Evolutionary conservation across 2,329 filamentous ascomycete genomes (phyloP), one percentile per base, ranked within the genome.

Genomic region (Botrytis elliptica): DNA sequence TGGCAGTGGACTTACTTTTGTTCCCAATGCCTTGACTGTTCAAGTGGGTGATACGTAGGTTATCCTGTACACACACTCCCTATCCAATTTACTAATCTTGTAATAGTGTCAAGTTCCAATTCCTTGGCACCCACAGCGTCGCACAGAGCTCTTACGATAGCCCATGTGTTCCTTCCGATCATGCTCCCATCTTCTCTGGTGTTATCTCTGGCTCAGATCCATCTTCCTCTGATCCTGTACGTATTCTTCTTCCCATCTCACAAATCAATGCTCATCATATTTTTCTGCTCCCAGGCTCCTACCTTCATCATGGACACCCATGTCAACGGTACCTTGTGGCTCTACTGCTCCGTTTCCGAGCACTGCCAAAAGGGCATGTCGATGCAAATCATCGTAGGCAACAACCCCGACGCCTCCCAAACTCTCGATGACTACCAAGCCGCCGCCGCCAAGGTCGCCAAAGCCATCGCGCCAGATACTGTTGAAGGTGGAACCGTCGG

Each of bases 101-200:
- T 10, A n/a, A 38, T 22, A 73, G 71, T 40, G 55, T 73, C 33
- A 22, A 40, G 2, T 73, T 73, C 9, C 18, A 52, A 14, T 73
- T 73, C 55, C 42, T 16, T 18, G 86, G 86, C 77, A 95, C 94
- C 85, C 93, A 95, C 86, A 94, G 92, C 71, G 89, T 94, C 74
- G 92, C 90, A n/a, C 91, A 94, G 84, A 93, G 92, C 66, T 89
- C 86, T 79, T 95, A 94, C 79, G 89, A 91, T 78, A 83, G 86
- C 72, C 92, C 92, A 22, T 94, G 92, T 84, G 81, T 86, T 52
- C 91, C 92, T 70, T 88, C 92, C 77, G 79, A 85, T 82, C 86
- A 87, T 79, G 46, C 38, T 38, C 42, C 71, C 14, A 83, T 95
- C 84, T 91, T 87, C 84, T 91, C 89, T 2, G 91, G 91, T 74